Evolutionary conservation across 1,284 basidiomycete genomes (phyloP).

Genomic region (Austroboletus rostrupii): DNA sequence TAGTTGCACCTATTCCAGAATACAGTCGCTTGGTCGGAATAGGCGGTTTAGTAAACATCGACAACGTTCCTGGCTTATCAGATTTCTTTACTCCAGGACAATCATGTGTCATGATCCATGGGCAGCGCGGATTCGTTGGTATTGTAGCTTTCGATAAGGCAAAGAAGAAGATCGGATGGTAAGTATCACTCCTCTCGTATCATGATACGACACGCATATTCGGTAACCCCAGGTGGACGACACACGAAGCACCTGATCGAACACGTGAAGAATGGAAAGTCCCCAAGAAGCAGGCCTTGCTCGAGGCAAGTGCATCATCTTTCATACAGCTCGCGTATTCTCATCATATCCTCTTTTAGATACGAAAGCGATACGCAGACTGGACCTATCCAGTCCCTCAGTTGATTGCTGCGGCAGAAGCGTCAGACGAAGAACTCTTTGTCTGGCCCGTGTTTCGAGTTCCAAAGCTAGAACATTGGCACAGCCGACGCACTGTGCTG

Average conservation of each 20-base stretch:
- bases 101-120: constrained; percentile 30
- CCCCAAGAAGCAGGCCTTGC: constrained; percentile 19
- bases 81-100: constrained; percentile 16
- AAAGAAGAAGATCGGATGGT: constrained; percentile 25
- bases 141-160: constrained; percentile 26
- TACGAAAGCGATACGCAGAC: constrained; percentile 24
- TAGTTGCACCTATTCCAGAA: constrained; percentile 20
- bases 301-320: constrained; percentile 10
- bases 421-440: constrained; percentile 15
- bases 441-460: constrained; percentile 26
- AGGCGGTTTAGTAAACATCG: constrained; percentile 19
- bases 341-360: constrained; percentile 8
- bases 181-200: background rate
- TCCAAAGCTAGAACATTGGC: constrained; percentile 23
- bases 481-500: constrained; percentile 25
- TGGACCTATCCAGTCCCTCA: constrained; percentile 32
- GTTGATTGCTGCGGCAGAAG: constrained; percentile 20
- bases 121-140: constrained; percentile 28
- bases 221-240: constrained; percentile 26
- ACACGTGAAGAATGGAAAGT: constrained; percentile 30
- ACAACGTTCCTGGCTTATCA: constrained; percentile 21
- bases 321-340: background rate
- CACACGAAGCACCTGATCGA: constrained; percentile 25
- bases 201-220: background rate
- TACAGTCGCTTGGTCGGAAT: constrained; percentile 31